phyloP scores from a whole-genome alignment of 208 protist species.

The Acanthamoeba rhysodes region DNA sequence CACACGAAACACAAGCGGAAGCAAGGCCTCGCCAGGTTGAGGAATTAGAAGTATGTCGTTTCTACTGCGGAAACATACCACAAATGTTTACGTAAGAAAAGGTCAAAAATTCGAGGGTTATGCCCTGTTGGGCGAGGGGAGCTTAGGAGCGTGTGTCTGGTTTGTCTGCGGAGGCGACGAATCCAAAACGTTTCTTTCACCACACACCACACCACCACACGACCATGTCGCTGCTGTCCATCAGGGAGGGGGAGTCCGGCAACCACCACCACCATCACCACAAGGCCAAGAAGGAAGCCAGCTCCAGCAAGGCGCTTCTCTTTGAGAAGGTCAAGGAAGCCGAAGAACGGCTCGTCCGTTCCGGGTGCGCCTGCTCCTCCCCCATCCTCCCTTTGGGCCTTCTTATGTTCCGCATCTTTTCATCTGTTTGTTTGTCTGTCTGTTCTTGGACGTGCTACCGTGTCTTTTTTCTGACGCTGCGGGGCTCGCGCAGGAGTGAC shows the following conservation, averaged over 20 bases:
- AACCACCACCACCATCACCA: constrained; percentile 6
- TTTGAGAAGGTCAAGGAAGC: constrained; percentile 56
- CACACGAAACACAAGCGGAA: no score
- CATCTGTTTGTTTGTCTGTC: no score
- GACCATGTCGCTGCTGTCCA: constrained; percentile 13
- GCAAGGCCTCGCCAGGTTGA: no score
- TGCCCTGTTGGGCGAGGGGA: no score
- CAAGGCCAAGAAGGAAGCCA: background rate
- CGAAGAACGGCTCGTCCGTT: background rate
- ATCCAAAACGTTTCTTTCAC: no score
- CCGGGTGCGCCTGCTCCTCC: background rate
- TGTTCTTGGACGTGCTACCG: background rate
- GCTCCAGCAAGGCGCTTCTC: constrained; percentile 26
- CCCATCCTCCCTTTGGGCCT: background rate
- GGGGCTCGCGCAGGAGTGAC: background rate
- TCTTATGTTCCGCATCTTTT: no score
- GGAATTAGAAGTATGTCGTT: no score
- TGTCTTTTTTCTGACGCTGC: background rate
- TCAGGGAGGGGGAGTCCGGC: constrained; percentile 7
- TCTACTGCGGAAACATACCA: no score
- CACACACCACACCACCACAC: background rate
- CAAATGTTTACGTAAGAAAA: no score
- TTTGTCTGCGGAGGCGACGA: no score
- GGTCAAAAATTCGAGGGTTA: no score
- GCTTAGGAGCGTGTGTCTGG: no score